A percentile compares a stretch with the other conserved stretches of the same genome.
phyloP scores from a whole-genome alignment of 2,329 filamentous ascomycete genomes.

The Monosporascus sp. region DNA sequence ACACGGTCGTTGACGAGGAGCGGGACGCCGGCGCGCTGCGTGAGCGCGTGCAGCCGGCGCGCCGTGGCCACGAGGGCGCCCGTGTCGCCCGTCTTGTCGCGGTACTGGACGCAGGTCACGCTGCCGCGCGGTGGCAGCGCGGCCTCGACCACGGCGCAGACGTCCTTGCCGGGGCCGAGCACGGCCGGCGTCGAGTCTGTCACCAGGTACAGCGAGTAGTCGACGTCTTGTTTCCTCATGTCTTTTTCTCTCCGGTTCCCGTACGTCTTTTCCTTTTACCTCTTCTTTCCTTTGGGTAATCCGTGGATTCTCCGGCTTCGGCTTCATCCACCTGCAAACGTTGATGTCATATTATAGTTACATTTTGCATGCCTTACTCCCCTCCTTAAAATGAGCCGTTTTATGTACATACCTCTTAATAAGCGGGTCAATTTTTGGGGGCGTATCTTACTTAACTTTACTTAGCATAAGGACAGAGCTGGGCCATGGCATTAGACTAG shows the following conservation, averaged over 20 bases:
- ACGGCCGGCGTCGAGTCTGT: conserved; percentile 89
- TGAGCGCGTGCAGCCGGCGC: conserved; percentile 65
- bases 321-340: no score
- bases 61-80: conserved; percentile 66
- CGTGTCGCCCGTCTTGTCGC: conserved; percentile 81
- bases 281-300: background rate
- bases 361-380: no score
- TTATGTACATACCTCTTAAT: no score
- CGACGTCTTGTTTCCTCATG: conserved; percentile 41
- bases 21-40: conserved; percentile 63
- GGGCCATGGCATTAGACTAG: background rate
- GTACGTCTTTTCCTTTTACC: background rate
- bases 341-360: no score
- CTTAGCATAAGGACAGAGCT: background rate
- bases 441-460: no score
- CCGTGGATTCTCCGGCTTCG: no score
- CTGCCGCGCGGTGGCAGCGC: conserved; percentile 61
- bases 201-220: conserved; percentile 85
- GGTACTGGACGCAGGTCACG: conserved; percentile 82
- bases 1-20: conserved; percentile 90
- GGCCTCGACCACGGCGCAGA: conserved; percentile 68
- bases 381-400: no score
- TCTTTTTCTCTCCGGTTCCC: background rate
- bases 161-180: conserved; percentile 59
- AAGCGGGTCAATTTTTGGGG: no score